Conservation (phyloP, 495 filamentous ascomycete species). For the Sordaria brevicollis region DNA sequence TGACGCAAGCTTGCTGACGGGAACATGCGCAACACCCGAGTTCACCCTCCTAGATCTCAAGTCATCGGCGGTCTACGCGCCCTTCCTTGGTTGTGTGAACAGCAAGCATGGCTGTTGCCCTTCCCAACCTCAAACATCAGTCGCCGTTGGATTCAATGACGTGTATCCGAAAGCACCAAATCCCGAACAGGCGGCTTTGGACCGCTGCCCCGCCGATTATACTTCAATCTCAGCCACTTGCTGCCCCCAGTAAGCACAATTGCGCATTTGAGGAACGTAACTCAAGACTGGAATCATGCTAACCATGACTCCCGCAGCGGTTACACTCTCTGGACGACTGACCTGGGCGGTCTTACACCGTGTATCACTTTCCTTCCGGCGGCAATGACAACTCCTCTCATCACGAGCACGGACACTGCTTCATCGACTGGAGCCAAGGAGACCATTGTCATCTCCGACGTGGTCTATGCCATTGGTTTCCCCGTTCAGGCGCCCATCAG, state of each 20-base stretch:
- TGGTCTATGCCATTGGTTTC: slow-evolving; percentile 9
- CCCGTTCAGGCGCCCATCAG: background rate
- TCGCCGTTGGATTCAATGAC: background rate
- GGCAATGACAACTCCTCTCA: background rate
- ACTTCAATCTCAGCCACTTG: slow-evolving; percentile 10
- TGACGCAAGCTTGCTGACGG: background rate
- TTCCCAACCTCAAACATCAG: background rate
- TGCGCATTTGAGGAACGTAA: background rate
- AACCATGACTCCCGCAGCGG: slow-evolving; percentile 3
- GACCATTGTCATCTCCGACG: slow-evolving; percentile 5
- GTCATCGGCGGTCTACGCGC: slow-evolving; percentile 5
- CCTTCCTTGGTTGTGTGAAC: slow-evolving; percentile 16
- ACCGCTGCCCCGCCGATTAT: slow-evolving; percentile 11
- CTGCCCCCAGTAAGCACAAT: slow-evolving; percentile 12
- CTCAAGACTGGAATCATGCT: background rate
- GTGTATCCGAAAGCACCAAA: slow-evolving; percentile 5
- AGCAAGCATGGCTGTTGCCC: slow-evolving; percentile 13
- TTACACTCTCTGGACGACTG: slow-evolving; percentile 11
- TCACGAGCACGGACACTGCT: background rate
- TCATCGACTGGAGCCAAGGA: background rate
- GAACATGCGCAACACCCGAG: slow-evolving; percentile 8
- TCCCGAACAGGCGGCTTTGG: background rate
- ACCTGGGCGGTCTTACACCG: slow-evolving; percentile 11
- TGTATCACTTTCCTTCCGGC: slow-evolving; percentile 6
- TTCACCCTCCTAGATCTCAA: slow-evolving; percentile 11